A percentile compares a stretch with the other conserved stretches of the same genome.
Evolutionary conservation across 257 asterid genomes (phyloP).

Genomic region (Solanum chmielewskii): DNA sequence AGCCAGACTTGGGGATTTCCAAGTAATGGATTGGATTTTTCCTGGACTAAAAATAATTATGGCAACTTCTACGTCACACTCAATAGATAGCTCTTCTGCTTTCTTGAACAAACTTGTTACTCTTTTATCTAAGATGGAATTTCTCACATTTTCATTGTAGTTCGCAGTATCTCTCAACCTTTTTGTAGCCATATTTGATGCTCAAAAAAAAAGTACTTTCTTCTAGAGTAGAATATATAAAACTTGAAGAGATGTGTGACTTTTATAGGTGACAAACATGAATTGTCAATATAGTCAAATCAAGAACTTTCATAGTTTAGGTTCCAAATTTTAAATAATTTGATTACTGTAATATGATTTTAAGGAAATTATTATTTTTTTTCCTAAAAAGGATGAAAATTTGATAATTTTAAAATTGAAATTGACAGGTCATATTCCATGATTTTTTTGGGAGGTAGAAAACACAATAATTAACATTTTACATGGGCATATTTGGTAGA

Average conservation of each 20-base stretch:
- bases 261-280: not conserved
- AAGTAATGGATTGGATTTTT: no score
- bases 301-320: no score
- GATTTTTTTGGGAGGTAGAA: not conserved
- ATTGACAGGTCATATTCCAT: not conserved
- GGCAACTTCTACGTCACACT: no score
- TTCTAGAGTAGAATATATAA: not conserved
- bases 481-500: not conserved
- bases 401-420: not conserved
- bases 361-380: not conserved
- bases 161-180: constrained; percentile 7
- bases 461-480: not conserved
- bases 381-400: not conserved
- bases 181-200: constrained; percentile 19
- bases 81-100: no score
- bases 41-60: no score
- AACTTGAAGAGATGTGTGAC: not conserved
- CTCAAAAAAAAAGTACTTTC: not conserved
- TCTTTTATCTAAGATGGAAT: no score
- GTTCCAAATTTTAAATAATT: not conserved
- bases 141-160: no score
- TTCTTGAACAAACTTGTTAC: no score
- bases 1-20: no score
- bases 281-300: not conserved
- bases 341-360: no score